phyloP scores from a whole-genome alignment of 768 basidiomycete genomes.

The Lactarius pseudohatsudake region DNA sequence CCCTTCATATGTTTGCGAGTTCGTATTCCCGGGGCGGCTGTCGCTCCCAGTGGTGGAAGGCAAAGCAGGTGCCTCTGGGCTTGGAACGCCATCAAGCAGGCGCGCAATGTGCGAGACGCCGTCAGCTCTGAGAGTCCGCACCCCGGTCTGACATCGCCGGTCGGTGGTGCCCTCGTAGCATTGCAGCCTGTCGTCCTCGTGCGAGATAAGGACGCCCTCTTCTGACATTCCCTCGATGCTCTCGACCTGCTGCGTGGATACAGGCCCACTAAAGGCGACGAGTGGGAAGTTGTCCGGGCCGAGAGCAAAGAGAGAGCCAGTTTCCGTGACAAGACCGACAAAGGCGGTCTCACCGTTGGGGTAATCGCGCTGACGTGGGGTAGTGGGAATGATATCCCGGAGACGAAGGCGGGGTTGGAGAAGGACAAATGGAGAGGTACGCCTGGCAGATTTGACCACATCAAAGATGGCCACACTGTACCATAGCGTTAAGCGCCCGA shows the following conservation, averaged over 20 bases:
- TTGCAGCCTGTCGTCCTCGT: background rate
- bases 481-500: background rate
- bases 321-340: slow-evolving; percentile 74
- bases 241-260: slow-evolving; percentile 32
- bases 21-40: slow-evolving; percentile 33
- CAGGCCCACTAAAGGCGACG: slow-evolving; percentile 62
- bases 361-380: slow-evolving; percentile 41
- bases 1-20: slow-evolving; percentile 9
- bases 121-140: slow-evolving; percentile 53
- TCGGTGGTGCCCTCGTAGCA: slow-evolving; percentile 44
- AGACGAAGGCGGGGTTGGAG: slow-evolving; percentile 83
- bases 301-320: slow-evolving; percentile 81
- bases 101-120: slow-evolving; percentile 44
- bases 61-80: slow-evolving; percentile 8
- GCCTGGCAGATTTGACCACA: slow-evolving; percentile 50
- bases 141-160: slow-evolving; percentile 61
- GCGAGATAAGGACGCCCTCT: slow-evolving; percentile 3
- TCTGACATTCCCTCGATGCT: slow-evolving; percentile 38
- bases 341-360: slow-evolving; percentile 68
- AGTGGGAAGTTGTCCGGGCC: slow-evolving; percentile 79
- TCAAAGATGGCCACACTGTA: slow-evolving; percentile 82
- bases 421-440: slow-evolving; percentile 71
- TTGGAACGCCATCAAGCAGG: slow-evolving; percentile 59
- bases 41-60: slow-evolving; percentile 32
- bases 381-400: slow-evolving; percentile 62